These are phyloP conservation scores for Gaultheria prostrata DNA, from an alignment of 148 eudicot species.

Conservation along the genomic window DNA sequence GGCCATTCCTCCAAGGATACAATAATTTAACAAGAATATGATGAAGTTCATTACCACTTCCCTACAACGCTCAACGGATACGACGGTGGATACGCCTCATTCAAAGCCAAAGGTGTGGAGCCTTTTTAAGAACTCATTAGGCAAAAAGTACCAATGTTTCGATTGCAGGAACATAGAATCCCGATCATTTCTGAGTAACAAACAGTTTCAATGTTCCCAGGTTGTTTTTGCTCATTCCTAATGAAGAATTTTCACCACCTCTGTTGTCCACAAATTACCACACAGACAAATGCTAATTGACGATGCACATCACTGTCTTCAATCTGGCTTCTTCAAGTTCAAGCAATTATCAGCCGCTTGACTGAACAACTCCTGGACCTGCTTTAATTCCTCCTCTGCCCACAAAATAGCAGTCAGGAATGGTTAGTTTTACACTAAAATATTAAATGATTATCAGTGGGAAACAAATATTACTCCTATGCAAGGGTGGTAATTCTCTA, in stretches of 20 bases:
- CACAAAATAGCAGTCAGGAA: neutral
- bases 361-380: slow-evolving; percentile 78
- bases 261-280: neutral
- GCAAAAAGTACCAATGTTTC: neutral
- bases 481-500: neutral
- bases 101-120: neutral
- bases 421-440: neutral
- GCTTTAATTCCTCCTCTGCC: slow-evolving; percentile 81
- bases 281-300: neutral
- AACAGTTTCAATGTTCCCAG: neutral
- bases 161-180: neutral
- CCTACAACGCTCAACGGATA: neutral
- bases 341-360: slow-evolving; percentile 68
- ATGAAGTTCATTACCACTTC: neutral
- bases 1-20: neutral
- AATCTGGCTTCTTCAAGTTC: slow-evolving; percentile 88
- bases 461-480: neutral
- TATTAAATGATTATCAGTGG: neutral
- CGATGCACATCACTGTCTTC: slow-evolving; percentile 20
- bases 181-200: neutral
- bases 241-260: neutral
- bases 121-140: neutral
- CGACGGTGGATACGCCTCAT: neutral
- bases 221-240: neutral
- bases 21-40: neutral